These are phyloP conservation scores for Phytophthora ramorum DNA, from an alignment of 352 stramenopile genomes.

Conservation along the genomic window DNA sequence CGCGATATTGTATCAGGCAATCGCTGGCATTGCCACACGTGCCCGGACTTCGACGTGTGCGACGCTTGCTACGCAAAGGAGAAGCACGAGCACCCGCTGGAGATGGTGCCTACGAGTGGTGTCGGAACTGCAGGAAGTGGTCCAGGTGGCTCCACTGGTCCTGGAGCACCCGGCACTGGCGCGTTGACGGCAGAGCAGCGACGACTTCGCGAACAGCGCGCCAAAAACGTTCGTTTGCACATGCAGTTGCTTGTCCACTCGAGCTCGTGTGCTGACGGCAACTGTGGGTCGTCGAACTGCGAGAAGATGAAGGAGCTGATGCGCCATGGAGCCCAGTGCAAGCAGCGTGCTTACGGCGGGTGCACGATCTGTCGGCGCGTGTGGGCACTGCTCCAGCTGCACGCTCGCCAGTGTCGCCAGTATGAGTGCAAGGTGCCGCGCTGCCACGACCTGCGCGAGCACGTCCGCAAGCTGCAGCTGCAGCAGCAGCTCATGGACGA, in stretches of 20 bases:
- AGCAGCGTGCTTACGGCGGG: slow-evolving; percentile 91
- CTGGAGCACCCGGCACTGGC: slow-evolving; percentile 28
- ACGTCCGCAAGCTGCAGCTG: slow-evolving; percentile 95
- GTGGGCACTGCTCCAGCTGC: slow-evolving; percentile 97
- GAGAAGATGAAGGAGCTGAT: slow-evolving; percentile 99
- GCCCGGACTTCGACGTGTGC: slow-evolving; percentile 91
- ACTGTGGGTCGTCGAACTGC: slow-evolving; percentile 97
- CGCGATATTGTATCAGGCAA: slow-evolving; percentile 85
- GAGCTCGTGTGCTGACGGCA: slow-evolving; percentile 91
- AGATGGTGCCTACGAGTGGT: slow-evolving; percentile 83
- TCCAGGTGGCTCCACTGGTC: slow-evolving; percentile 18
- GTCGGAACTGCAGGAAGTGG: slow-evolving; percentile 14
- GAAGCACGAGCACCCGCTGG: slow-evolving; percentile 79
- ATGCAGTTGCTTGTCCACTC: slow-evolving; percentile 99
- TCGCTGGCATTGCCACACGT: slow-evolving; percentile 91
- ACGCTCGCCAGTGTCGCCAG: slow-evolving; percentile 96
- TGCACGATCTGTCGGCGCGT: slow-evolving; percentile 97
- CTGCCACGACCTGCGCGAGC: slow-evolving; percentile 96
- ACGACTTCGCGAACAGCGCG: slow-evolving; percentile 81
- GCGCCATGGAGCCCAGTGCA: slow-evolving; percentile 95
- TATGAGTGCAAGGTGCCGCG: slow-evolving; percentile 95
- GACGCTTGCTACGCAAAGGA: slow-evolving; percentile 88
- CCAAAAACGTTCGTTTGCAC: slow-evolving; percentile 96
- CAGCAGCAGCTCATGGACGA: slow-evolving; percentile 99
- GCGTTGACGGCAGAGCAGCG: slow-evolving; percentile 71